These are phyloP conservation scores for Colletotrichum sp. DNA, from an alignment of 2,329 filamentous ascomycete genomes.

Conservation along the genomic window DNA sequence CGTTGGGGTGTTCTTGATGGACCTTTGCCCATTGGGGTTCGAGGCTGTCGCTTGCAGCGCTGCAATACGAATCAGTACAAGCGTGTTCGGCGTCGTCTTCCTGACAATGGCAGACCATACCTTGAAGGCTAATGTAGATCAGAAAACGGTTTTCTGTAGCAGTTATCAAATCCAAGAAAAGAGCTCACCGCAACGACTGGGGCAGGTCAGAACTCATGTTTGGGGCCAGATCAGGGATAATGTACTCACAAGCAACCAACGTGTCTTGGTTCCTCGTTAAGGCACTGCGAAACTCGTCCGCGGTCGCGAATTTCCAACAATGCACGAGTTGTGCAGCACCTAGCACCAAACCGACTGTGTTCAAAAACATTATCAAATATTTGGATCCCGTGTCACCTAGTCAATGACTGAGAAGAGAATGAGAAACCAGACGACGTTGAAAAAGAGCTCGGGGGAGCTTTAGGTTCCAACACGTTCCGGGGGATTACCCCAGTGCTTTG, in stretches of 20 bases:
- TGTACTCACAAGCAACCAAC: conserved; percentile 35
- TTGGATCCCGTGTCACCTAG: neutral
- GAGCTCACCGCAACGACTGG: neutral
- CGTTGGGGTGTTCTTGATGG: neutral
- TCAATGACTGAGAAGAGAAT: neutral
- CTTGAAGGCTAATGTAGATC: neutral
- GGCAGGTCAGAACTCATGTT: neutral
- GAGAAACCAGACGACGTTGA: neutral
- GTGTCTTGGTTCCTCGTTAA: conserved; percentile 23
- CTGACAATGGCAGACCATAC: neutral
- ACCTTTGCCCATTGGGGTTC: conserved; percentile 20
- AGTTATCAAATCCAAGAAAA: neutral
- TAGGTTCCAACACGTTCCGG: neutral
- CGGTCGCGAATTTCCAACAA: neutral
- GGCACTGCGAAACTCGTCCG: neutral
- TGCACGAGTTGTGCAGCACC: neutral
- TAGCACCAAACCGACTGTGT: neutral
- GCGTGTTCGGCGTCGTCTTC: neutral
- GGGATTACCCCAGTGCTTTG: neutral
- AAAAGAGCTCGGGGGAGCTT: neutral
- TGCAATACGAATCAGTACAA: neutral
- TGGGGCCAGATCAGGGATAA: neutral
- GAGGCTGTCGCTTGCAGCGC: conserved; percentile 9
- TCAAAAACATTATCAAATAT: neutral
- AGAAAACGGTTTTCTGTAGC: neutral